Evolutionary conservation across 768 basidiomycete genomes (phyloP).

Genomic region (Termitomyces sp.): DNA sequence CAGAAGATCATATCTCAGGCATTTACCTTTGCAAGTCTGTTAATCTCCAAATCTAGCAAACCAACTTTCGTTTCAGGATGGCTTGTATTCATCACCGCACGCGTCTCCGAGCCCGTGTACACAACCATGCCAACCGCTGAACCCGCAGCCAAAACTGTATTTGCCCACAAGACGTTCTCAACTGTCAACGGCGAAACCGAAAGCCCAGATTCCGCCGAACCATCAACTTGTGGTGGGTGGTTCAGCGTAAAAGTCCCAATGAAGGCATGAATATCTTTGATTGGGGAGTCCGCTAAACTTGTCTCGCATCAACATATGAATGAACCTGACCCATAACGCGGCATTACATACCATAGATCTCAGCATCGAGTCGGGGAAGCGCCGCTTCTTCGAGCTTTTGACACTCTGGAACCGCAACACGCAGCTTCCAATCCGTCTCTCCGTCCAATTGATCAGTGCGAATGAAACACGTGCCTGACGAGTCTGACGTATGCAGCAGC

Average conservation of each 20-base stretch:
- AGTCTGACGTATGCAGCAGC: conserved; percentile 81
- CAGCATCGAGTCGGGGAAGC: conserved; percentile 70
- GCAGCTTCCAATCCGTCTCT: conserved; percentile 98
- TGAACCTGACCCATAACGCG: not conserved
- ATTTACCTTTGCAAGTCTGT: conserved; percentile 91
- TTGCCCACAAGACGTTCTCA: conserved; percentile 95
- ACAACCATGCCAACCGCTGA: conserved; percentile 89
- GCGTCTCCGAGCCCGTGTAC: conserved; percentile 91
- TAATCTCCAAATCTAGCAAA: conserved; percentile 89
- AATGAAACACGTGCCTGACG: conserved; percentile 93
- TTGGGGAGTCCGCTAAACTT: conserved; percentile 79
- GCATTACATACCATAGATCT: conserved; percentile 69
- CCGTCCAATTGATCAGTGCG: conserved; percentile 97
- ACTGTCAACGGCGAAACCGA: conserved; percentile 84
- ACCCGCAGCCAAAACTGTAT: conserved; percentile 95
- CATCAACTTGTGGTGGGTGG: conserved; percentile 29
- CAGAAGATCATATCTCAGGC: not conserved
- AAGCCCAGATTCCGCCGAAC: conserved; percentile 23
- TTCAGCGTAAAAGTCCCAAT: conserved; percentile 86
- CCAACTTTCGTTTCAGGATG: conserved; percentile 96
- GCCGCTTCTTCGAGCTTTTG: conserved; percentile 61
- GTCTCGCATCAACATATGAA: conserved; percentile 12
- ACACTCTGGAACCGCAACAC: conserved; percentile 80
- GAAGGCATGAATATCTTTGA: conserved; percentile 95
- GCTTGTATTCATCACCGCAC: conserved; percentile 98